These are phyloP conservation scores for Starmerella potacharoeniae DNA, from an alignment of 805 yeast species.

Conservation along the genomic window DNA sequence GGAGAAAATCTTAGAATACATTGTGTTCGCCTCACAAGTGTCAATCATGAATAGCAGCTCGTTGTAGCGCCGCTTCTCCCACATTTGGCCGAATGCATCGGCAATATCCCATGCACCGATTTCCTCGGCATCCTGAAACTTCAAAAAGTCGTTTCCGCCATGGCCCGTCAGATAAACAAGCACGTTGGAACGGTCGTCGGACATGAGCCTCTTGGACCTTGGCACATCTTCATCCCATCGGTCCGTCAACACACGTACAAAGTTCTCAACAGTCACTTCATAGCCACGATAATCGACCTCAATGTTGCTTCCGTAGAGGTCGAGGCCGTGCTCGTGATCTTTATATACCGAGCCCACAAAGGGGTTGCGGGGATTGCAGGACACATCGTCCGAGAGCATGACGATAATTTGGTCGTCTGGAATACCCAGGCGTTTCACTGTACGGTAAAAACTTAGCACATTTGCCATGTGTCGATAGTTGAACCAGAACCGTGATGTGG, in stretches of 20 bases:
- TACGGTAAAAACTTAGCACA: constrained; percentile 83
- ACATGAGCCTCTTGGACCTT: constrained; percentile 73
- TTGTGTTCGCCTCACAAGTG: constrained; percentile 97
- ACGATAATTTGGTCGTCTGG: constrained; percentile 95
- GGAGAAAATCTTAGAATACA: constrained; percentile 85
- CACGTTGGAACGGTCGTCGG: constrained; percentile 90
- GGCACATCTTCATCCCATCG: constrained; percentile 95
- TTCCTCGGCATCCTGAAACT: constrained; percentile 97
- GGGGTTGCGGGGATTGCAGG: constrained; percentile 91
- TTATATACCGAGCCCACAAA: constrained; percentile 95
- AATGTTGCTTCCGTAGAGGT: constrained; percentile 83
- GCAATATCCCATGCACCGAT: constrained; percentile 92
- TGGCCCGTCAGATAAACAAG: constrained; percentile 96
- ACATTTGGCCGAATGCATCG: constrained; percentile 94
- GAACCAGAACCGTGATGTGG: constrained; percentile 97
- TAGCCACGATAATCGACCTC: constrained; percentile 97
- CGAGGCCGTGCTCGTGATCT: constrained; percentile 82
- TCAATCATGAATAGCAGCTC: constrained; percentile 96
- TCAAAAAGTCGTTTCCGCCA: constrained; percentile 94
- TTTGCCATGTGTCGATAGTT: constrained; percentile 97
- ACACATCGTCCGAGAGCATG: constrained; percentile 94
- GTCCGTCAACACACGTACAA: constrained; percentile 83
- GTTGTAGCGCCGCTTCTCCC: constrained; percentile 86
- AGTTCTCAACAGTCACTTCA: constrained; percentile 95
- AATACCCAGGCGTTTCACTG: constrained; percentile 89